A percentile compares a stretch with the other conserved stretches of the same genome.
Conservation (phyloP, 1,139 yeast genomes). For the Zygosaccharomyces pseudobailii region DNA sequence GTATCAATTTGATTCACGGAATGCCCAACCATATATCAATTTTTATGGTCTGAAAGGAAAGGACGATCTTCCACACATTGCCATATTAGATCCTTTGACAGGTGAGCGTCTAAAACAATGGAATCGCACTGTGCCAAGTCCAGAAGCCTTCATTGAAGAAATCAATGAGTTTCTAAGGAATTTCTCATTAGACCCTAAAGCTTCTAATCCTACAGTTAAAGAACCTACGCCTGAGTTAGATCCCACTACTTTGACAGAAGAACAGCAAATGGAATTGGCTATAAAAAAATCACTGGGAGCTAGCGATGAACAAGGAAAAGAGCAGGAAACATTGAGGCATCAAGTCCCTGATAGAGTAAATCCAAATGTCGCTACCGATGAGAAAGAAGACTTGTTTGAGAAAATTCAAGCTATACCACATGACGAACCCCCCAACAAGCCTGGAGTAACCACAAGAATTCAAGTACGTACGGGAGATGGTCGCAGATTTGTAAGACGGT, state of each 20-base stretch:
- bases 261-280: conserved; percentile 79
- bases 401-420: conserved; percentile 44
- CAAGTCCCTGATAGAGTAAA: conserved; percentile 19
- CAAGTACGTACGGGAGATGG: conserved; percentile 90
- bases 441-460: conserved; percentile 63
- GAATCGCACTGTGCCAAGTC: conserved; percentile 58
- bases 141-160: conserved; percentile 55
- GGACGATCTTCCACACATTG: conserved; percentile 74
- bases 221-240: conserved; percentile 42
- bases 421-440: conserved; percentile 55
- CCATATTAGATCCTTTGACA: conserved; percentile 90
- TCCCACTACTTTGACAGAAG: conserved; percentile 67
- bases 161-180: conserved; percentile 54
- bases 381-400: conserved; percentile 29
- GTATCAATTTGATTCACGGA: conserved; percentile 70
- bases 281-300: conserved; percentile 57
- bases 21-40: conserved; percentile 64
- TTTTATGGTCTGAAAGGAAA: conserved; percentile 56
- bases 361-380: conserved; percentile 16
- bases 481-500: conserved; percentile 70
- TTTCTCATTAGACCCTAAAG: conserved; percentile 61
- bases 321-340: not conserved
- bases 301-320: conserved; percentile 8
- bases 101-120: conserved; percentile 82
- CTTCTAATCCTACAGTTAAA: conserved; percentile 63